A percentile compares a stretch with the other conserved stretches of the same genome.
phyloP scores from a whole-genome alignment of 140 eudicot genomes.

The Anethum foeniculum region DNA sequence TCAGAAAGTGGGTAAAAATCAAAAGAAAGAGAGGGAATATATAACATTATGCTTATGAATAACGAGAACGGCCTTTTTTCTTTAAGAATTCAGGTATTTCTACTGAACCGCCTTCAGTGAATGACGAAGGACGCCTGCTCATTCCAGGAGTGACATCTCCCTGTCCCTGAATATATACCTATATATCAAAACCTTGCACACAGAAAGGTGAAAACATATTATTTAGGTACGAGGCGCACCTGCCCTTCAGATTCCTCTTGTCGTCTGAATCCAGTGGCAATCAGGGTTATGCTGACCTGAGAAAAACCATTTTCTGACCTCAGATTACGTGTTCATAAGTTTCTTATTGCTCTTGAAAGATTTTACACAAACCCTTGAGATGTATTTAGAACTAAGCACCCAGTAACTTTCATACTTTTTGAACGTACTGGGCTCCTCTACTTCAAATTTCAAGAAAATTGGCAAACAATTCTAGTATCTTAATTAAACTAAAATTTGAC shows the following conservation, averaged over 20 bases:
- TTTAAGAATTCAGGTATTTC: conserved; percentile 80
- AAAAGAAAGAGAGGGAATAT: neutral
- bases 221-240: conserved; percentile 1
- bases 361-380: neutral
- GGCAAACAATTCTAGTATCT: neutral
- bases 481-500: neutral
- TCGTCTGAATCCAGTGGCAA: conserved; percentile 93
- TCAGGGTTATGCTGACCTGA: conserved; percentile 86
- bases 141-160: conserved; percentile 25
- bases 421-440: neutral
- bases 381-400: neutral
- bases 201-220: neutral
- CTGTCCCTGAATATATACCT: conserved; percentile 37
- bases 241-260: conserved; percentile 73
- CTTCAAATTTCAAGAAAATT: neutral
- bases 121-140: conserved; percentile 45
- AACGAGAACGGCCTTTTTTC: conserved; percentile 87
- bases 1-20: neutral
- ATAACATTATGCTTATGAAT: conserved; percentile 50
- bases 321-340: neutral
- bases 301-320: neutral
- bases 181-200: conserved; percentile 5
- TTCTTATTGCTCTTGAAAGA: neutral
- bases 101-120: conserved; percentile 49
- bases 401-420: neutral